Evolutionary conservation across 495 filamentous ascomycete genomes (phyloP), one percentile per base, ranked within the genome.

Genomic region (Xylaria grammica): DNA sequence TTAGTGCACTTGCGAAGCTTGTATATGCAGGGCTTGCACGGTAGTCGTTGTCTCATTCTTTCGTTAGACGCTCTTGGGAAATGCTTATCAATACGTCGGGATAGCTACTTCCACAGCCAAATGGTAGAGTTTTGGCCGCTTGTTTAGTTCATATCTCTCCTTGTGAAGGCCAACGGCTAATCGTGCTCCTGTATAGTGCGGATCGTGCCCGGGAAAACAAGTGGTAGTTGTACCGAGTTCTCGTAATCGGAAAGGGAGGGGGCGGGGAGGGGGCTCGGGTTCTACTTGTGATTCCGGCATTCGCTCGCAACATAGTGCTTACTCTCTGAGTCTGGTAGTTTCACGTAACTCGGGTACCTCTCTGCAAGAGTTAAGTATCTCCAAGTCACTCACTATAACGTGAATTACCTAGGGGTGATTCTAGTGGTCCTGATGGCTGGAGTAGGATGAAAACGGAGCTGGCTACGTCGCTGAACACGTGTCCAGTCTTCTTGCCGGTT

Each of bases 381-480:
- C 17, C 29, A 49, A 34, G 44, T 60, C 44, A 48, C 44, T 36
- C 17, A 3, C 17, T 17, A 26, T 11, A 34, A 10, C 9, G 40
- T 22, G 46, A 27, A 34, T 19, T 29, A 22, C 32, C 51, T 13
- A 3, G 52, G 20, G 11, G 22, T 55, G 10, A 10, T 27, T 9
- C 5, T 40, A 55, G 30, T 15, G 30, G 10, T n/a, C 3, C 2
- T 27, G 29, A 19, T 53, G 30, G 51, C 30, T 36, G 19, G 5
- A 36, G 11, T 20, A 15, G 9, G 27, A 32, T 42, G 26, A 58
- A n/a, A 32, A 46, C 17, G n/a, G 19, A 22, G 17, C 42, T 27
- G 10, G 34, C 42, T 42, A 59, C 56, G 42, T 48, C 24, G 56
- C 29, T n/a, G n/a, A n/a, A n/a, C n/a, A n/a, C n/a, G n/a, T n/a